phyloP scores from a whole-genome alignment of 352 stramenopile species.

The Aphanomyces astaci region DNA sequence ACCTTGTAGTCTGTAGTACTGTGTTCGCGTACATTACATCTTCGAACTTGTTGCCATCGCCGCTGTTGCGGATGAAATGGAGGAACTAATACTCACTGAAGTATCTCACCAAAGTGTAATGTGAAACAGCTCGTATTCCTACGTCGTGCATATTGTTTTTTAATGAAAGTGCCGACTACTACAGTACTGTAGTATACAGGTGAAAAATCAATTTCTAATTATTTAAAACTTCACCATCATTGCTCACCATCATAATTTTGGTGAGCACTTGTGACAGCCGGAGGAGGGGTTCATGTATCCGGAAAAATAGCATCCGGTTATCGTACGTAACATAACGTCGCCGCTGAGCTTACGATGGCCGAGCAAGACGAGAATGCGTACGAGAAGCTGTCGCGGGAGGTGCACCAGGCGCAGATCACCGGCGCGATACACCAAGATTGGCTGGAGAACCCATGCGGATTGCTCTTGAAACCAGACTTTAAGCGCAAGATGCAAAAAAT shows the following conservation, averaged over 20 bases:
- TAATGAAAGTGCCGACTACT: too few species aligned
- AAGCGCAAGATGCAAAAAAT: slow-evolving; percentile 82
- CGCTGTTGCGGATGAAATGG: too few species aligned
- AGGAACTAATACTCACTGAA: too few species aligned
- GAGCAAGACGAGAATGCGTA: slow-evolving; percentile 64
- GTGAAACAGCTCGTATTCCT: too few species aligned
- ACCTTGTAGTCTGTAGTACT: neutral
- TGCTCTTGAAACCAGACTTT: slow-evolving; percentile 82
- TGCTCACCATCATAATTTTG: too few species aligned
- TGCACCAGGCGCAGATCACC: slow-evolving; percentile 85
- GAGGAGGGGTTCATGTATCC: too few species aligned
- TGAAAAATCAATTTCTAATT: neutral
- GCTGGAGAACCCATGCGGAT: slow-evolving; percentile 85
- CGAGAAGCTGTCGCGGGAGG: slow-evolving; percentile 83
- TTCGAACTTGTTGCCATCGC: too few species aligned
- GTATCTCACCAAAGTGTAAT: too few species aligned
- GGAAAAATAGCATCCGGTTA: neutral
- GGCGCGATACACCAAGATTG: slow-evolving; percentile 84
- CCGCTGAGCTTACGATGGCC: neutral
- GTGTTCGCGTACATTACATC: too few species aligned
- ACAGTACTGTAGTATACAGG: too few species aligned
- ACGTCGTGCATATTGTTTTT: too few species aligned
- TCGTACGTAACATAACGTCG: neutral
- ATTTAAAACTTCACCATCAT: neutral
- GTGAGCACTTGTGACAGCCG: too few species aligned